phyloP scores from a whole-genome alignment of 768 basidiomycete species.

The Russula virescens region DNA sequence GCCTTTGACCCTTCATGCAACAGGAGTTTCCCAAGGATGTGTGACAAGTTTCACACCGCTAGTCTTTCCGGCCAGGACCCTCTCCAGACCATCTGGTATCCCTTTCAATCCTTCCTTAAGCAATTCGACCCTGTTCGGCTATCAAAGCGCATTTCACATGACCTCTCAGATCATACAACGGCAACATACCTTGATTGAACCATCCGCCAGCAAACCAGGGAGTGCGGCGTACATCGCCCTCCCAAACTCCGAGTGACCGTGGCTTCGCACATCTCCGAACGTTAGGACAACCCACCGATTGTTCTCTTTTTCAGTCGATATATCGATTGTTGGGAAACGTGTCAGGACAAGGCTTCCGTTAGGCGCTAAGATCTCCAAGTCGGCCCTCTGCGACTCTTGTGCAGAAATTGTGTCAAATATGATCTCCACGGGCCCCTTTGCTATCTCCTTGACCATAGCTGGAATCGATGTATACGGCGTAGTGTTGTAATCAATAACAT shows the following conservation, averaged over 20 bases:
- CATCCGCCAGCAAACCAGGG: conserved; percentile 8
- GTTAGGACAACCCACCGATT: background rate
- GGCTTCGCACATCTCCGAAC: background rate
- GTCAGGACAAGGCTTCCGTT: conserved; percentile 19
- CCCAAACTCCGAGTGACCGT: conserved; percentile 3
- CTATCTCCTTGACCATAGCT: conserved; percentile 18
- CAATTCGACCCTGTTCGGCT: conserved; percentile 28
- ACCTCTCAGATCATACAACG: background rate
- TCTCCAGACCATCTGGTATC: conserved; percentile 25
- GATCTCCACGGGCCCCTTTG: conserved; percentile 11
- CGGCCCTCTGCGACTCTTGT: conserved; percentile 15
- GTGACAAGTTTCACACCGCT: conserved; percentile 29
- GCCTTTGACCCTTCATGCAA: too few relatives aligned
- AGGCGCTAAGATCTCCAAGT: conserved; percentile 20
- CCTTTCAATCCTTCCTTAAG: conserved; percentile 27
- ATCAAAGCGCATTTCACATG: background rate
- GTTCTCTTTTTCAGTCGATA: background rate
- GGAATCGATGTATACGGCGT: conserved; percentile 7
- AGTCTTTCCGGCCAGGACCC: conserved; percentile 21
- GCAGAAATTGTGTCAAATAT: conserved; percentile 23
- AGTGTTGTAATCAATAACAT: conserved; percentile 24
- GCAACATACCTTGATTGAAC: conserved; percentile 16
- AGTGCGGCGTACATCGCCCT: conserved; percentile 6
- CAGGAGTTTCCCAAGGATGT: conserved; percentile 2
- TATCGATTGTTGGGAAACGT: background rate